Percentiles rank a stretch among this genome's conserved stretches.
These are phyloP conservation scores for Chrysanthemum lavandulifolium DNA, from an alignment of 129 eudicot genomes.

Conservation along the genomic window DNA sequence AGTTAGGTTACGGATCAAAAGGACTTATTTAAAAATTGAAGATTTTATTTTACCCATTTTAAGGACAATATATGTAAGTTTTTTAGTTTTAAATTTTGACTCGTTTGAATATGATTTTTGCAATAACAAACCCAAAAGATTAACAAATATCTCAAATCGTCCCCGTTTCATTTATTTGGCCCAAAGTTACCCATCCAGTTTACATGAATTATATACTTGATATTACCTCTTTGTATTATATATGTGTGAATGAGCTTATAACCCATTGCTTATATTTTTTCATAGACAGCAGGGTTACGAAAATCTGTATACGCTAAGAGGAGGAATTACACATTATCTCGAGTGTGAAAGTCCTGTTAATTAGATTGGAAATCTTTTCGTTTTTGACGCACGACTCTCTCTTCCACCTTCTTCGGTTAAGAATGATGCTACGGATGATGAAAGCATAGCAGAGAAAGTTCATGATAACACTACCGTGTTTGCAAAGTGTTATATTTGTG, in stretches of 20 bases:
- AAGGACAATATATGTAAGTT: too few relatives aligned
- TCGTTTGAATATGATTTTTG: background rate
- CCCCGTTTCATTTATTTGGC: background rate
- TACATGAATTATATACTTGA: constrained; percentile 7
- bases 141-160: background rate
- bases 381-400: constrained; percentile 86
- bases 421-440: constrained; percentile 31
- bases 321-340: constrained; percentile 91
- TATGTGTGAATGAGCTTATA: background rate
- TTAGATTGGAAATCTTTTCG: constrained; percentile 91
- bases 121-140: too few relatives aligned
- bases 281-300: constrained; percentile 82
- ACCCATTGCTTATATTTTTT: constrained; percentile 1
- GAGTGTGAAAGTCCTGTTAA: constrained; percentile 71
- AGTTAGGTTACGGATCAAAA: background rate
- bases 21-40: background rate
- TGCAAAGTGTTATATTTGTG: constrained; percentile 86
- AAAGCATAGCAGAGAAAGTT: constrained; percentile 30
- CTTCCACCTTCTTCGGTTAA: constrained; percentile 79
- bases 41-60: too few relatives aligned
- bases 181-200: background rate
- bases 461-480: constrained; percentile 36
- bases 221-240: constrained; percentile 4
- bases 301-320: constrained; percentile 75
- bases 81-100: background rate